Conservation (phyloP, 176 grass and related monocot genomes). For the Stipa capillata region DNA sequence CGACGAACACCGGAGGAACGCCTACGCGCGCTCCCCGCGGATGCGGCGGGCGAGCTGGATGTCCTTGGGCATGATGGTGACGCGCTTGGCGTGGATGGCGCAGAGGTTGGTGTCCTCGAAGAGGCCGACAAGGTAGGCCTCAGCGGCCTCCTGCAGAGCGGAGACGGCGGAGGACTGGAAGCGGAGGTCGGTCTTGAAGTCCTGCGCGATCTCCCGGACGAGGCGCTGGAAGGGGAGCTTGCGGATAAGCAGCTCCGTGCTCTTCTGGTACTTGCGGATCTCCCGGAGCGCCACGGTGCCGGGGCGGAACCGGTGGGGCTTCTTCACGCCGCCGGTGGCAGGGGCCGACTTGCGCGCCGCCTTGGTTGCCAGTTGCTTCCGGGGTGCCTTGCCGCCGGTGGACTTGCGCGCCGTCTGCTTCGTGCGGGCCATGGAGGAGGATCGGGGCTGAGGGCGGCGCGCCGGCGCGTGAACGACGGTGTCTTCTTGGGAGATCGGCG, state of each 20-base stretch:
- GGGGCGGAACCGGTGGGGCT: conserved; percentile 54
- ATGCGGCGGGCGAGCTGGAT: conserved; percentile 54
- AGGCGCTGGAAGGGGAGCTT: conserved; percentile 71
- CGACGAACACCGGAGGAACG: no score
- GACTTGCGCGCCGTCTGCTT: conserved; percentile 66
- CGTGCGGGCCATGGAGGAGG: conserved; percentile 44
- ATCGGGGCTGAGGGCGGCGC: neutral
- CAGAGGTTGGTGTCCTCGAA: conserved; percentile 70
- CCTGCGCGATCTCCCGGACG: conserved; percentile 52
- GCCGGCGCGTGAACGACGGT: neutral
- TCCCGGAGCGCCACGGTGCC: conserved; percentile 55
- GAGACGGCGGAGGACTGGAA: conserved; percentile 55
- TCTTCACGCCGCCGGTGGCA: conserved; percentile 58
- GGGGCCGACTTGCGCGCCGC: conserved; percentile 54
- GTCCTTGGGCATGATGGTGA: conserved; percentile 71
- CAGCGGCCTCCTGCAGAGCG: conserved; percentile 54
- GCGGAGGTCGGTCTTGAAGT: conserved; percentile 62
- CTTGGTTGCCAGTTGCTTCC: conserved; percentile 57
- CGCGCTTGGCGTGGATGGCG: conserved; percentile 64
- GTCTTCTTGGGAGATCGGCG: neutral
- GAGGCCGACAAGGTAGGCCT: conserved; percentile 54
- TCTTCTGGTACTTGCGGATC: conserved; percentile 83
- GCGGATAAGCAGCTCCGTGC: conserved; percentile 59
- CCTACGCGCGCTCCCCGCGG: conserved; percentile 9
- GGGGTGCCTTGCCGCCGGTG: conserved; percentile 55